These are phyloP conservation scores for Penicillium thymicola DNA, from an alignment of 2,329 filamentous ascomycete species.

Conservation along the genomic window DNA sequence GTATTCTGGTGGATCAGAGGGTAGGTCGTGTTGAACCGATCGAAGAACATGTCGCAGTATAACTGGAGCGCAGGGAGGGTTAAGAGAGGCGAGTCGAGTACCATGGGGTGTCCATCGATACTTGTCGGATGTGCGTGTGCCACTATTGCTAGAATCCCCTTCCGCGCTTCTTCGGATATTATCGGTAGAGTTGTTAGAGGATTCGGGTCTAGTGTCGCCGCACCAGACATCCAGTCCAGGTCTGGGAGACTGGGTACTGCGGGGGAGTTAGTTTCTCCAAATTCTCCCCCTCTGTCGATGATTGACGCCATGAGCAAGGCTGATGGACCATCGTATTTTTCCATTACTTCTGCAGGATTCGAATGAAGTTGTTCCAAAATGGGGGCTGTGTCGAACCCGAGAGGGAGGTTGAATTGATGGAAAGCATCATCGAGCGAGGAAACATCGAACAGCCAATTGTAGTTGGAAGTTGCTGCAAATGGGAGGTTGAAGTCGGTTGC, in stretches of 20 bases:
- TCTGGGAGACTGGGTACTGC: slow-evolving; percentile 12
- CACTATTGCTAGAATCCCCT: slow-evolving; percentile 50
- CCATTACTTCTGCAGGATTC: not conserved
- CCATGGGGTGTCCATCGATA: slow-evolving; percentile 48
- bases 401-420: slow-evolving; percentile 25
- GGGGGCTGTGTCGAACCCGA: slow-evolving; percentile 23
- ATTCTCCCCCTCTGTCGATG: slow-evolving; percentile 15
- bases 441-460: slow-evolving; percentile 60
- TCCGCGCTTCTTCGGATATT: slow-evolving; percentile 34
- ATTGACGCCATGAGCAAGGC: slow-evolving; percentile 25
- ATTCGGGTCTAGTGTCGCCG: slow-evolving; percentile 8
- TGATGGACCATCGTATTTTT: slow-evolving; percentile 22
- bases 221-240: slow-evolving; percentile 31
- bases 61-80: slow-evolving; percentile 52
- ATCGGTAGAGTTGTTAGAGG: slow-evolving; percentile 18
- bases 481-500: slow-evolving; percentile 64
- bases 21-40: slow-evolving; percentile 59
- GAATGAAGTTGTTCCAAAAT: slow-evolving; percentile 19
- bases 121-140: slow-evolving; percentile 49
- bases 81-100: slow-evolving; percentile 52
- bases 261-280: not conserved
- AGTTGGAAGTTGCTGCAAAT: slow-evolving; percentile 61
- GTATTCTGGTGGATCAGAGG: slow-evolving; percentile 59
- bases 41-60: slow-evolving; percentile 60
- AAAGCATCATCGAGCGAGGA: slow-evolving; percentile 38